Evolutionary conservation across 2,329 filamentous ascomycete species (phyloP).

Genomic region (Fusarium praegraminearum): DNA sequence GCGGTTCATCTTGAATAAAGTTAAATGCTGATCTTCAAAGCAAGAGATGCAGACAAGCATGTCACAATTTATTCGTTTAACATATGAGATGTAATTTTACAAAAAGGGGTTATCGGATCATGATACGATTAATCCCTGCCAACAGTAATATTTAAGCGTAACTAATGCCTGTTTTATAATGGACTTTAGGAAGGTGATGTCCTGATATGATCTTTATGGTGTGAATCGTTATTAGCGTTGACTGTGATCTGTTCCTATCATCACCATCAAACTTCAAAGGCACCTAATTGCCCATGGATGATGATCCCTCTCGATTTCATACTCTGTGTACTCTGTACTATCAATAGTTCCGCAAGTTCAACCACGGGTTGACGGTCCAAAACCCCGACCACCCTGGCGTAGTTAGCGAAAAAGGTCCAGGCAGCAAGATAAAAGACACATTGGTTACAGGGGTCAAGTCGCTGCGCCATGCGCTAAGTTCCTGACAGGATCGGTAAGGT

Average conservation of each 20-base stretch:
- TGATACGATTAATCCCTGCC: not conserved
- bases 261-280: not conserved
- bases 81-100: not conserved
- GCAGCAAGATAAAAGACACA: not conserved
- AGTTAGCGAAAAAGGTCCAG: not conserved
- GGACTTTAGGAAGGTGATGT: not conserved
- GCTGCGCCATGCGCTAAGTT: not conserved
- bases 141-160: not conserved
- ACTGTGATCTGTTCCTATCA: not conserved
- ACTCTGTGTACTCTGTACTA: not conserved
- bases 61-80: not conserved
- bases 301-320: not conserved
- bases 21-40: not conserved
- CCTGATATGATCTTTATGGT: not conserved
- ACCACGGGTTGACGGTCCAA: not conserved
- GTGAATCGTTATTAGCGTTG: not conserved
- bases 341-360: not conserved
- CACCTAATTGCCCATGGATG: not conserved
- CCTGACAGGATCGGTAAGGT: not conserved
- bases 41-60: not conserved
- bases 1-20: not conserved
- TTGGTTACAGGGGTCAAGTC: not conserved
- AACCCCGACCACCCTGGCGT: not conserved
- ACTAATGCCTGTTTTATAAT: not conserved
- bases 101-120: not conserved